Percentiles rank a stretch among this genome's conserved stretches.
phyloP scores from a whole-genome alignment of 192 early-diverging fungal species.

The Funneliformis geosporum region DNA sequence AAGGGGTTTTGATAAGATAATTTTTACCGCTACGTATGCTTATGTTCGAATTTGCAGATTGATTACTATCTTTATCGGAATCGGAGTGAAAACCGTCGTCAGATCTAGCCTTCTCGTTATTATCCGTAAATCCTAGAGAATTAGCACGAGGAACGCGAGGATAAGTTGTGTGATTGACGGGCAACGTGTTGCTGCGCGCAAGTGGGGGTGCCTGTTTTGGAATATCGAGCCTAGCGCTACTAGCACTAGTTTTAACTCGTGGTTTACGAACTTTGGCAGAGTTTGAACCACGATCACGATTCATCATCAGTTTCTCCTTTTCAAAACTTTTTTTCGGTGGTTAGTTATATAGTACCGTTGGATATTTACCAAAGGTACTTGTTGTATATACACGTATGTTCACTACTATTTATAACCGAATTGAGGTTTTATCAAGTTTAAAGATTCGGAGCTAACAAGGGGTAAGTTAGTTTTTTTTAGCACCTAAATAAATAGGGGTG shows the following conservation, averaged over 20 bases:
- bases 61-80: slow-evolving; percentile 32
- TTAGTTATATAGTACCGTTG: background rate
- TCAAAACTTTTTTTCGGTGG: background rate
- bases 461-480: too few relatives aligned
- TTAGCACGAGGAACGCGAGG: background rate
- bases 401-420: background rate
- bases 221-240: background rate
- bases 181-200: background rate
- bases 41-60: slow-evolving; percentile 23
- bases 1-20: slow-evolving; percentile 20
- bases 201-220: background rate
- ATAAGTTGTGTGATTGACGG: background rate
- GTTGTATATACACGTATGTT: background rate
- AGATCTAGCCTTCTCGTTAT: slow-evolving; percentile 28
- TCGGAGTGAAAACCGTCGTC: slow-evolving; percentile 32
- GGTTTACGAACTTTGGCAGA: background rate
- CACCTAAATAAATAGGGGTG: background rate
- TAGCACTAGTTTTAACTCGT: background rate
- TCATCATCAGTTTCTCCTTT: background rate
- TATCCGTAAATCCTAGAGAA: background rate
- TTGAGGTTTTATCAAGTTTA: background rate
- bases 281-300: slow-evolving; percentile 4
- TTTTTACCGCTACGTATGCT: slow-evolving; percentile 9
- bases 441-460: background rate
- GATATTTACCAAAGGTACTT: background rate